Percentiles rank a stretch among this genome's conserved stretches.
These are phyloP conservation scores for Chrysosporium keratinophilum DNA, from an alignment of 2,329 filamentous ascomycete genomes.

Conservation along the genomic window DNA sequence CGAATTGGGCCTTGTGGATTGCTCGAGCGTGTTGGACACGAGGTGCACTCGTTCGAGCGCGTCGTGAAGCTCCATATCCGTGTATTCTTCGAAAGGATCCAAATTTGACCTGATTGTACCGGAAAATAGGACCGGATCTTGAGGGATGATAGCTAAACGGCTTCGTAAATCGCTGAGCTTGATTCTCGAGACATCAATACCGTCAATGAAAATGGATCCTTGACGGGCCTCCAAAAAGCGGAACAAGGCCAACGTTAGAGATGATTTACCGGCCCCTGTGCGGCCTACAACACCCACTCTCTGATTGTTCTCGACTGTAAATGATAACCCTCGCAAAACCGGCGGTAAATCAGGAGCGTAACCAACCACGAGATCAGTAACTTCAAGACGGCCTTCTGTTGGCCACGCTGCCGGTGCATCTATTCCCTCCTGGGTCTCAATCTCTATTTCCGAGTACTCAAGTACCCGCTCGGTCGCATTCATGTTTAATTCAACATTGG, in stretches of 20 bases:
- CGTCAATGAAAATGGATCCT: slow-evolving; percentile 60
- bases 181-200: slow-evolving; percentile 62
- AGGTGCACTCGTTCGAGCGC: slow-evolving; percentile 62
- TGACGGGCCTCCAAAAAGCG: slow-evolving; percentile 61
- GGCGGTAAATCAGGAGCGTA: slow-evolving; percentile 63
- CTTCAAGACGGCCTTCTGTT: slow-evolving; percentile 59
- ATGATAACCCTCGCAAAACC: slow-evolving; percentile 59
- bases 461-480: slow-evolving; percentile 66
- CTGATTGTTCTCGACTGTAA: slow-evolving; percentile 56
- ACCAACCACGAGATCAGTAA: slow-evolving; percentile 59
- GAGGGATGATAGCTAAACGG: slow-evolving; percentile 70
- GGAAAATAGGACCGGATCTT: slow-evolving; percentile 72
- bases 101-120: slow-evolving; percentile 67
- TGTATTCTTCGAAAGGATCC: slow-evolving; percentile 63
- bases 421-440: slow-evolving; percentile 53
- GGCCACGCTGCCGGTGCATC: slow-evolving; percentile 64
- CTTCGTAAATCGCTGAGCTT: slow-evolving; percentile 59
- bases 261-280: slow-evolving; percentile 69
- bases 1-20: slow-evolving; percentile 10
- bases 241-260: slow-evolving; percentile 64
- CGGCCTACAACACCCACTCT: slow-evolving; percentile 67
- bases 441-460: slow-evolving; percentile 61
- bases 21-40: slow-evolving; percentile 35
- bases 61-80: slow-evolving; percentile 58
- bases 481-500: slow-evolving; percentile 66